Conservation (phyloP, 495 filamentous ascomycete genomes). For the Penicillium argentinense region DNA sequence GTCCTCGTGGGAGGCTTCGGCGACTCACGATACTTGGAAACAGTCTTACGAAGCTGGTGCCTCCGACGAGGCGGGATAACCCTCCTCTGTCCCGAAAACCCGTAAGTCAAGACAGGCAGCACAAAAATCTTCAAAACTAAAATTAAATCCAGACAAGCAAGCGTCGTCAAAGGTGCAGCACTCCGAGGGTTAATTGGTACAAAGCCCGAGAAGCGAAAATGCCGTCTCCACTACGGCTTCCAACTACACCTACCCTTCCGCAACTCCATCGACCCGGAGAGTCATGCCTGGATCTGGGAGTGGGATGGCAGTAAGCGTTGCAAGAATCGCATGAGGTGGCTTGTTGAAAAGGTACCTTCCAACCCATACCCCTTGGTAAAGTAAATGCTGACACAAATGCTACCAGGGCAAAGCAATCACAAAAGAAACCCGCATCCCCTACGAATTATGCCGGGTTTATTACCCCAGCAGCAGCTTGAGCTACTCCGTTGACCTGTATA, state of each 20-base stretch:
- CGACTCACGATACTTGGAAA: slow-evolving; percentile 51
- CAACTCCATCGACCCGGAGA: too few species aligned
- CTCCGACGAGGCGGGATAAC: too few species aligned
- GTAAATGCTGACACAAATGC: neutral
- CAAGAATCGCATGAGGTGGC: neutral
- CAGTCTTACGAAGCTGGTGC: too few species aligned
- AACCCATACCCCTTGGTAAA: neutral
- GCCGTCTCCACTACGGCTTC: slow-evolving; percentile 1
- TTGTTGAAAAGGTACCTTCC: neutral
- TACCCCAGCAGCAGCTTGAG: neutral
- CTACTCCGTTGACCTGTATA: neutral
- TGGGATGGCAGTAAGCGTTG: neutral
- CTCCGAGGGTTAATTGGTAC: neutral
- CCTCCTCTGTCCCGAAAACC: too few species aligned
- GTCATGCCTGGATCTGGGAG: too few species aligned
- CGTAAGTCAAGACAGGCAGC: too few species aligned
- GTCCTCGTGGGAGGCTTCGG: slow-evolving; percentile 74
- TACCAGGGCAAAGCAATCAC: too few species aligned
- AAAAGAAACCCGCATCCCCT: too few species aligned
- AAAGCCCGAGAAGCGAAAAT: neutral
- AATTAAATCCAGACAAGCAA: slow-evolving; percentile 39
- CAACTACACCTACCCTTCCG: neutral
- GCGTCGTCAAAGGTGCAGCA: slow-evolving; percentile 3
- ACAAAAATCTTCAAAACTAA: slow-evolving; percentile 50
- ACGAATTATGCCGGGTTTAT: too few species aligned